Percentiles rank a stretch among this genome's conserved stretches.
phyloP scores from a whole-genome alignment of 352 stramenopile genomes.

The Globisporangium parvum region DNA sequence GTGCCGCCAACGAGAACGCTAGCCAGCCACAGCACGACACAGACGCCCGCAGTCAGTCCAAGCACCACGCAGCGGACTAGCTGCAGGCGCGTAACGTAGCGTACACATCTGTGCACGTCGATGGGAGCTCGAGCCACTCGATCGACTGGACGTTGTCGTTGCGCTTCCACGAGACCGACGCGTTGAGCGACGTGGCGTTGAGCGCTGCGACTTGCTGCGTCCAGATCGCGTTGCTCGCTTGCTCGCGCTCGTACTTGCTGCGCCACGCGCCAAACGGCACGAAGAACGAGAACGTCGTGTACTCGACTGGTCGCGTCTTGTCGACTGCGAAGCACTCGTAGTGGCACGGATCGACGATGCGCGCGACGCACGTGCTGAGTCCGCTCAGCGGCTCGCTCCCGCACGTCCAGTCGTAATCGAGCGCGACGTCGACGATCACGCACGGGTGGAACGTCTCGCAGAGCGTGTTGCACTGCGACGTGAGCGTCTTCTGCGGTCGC shows the following conservation, averaged over 20 bases:
- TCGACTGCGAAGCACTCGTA: slow-evolving; percentile 39
- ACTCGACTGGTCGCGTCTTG: slow-evolving; percentile 17
- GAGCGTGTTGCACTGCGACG: slow-evolving; percentile 9
- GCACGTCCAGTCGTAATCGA: slow-evolving; percentile 3
- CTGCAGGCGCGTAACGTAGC: not conserved
- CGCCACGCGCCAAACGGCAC: slow-evolving; percentile 39
- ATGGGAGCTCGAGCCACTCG: slow-evolving; percentile 23
- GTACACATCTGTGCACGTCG: slow-evolving; percentile 20
- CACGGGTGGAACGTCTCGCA: slow-evolving; percentile 11
- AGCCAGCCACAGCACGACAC: not conserved
- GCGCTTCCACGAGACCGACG: slow-evolving; percentile 21
- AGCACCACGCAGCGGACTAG: not conserved
- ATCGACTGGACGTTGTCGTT: slow-evolving; percentile 27
- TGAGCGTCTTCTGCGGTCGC: slow-evolving; percentile 8
- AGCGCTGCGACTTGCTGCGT: slow-evolving; percentile 15
- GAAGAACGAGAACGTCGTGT: slow-evolving; percentile 42
- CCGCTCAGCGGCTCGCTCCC: slow-evolving; percentile 2
- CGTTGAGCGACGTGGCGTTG: slow-evolving; percentile 14
- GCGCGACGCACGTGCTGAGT: slow-evolving; percentile 10
- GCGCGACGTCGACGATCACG: slow-evolving; percentile 10
- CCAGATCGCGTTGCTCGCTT: slow-evolving; percentile 12
- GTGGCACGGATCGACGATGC: slow-evolving; percentile 24
- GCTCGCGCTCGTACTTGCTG: slow-evolving; percentile 36
- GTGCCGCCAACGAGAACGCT: slow-evolving; percentile 44
- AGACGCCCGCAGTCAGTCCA: no score